Base-by-base conservation (phyloP, 345 rosid genomes). In the Lepidium didymum region DNA sequence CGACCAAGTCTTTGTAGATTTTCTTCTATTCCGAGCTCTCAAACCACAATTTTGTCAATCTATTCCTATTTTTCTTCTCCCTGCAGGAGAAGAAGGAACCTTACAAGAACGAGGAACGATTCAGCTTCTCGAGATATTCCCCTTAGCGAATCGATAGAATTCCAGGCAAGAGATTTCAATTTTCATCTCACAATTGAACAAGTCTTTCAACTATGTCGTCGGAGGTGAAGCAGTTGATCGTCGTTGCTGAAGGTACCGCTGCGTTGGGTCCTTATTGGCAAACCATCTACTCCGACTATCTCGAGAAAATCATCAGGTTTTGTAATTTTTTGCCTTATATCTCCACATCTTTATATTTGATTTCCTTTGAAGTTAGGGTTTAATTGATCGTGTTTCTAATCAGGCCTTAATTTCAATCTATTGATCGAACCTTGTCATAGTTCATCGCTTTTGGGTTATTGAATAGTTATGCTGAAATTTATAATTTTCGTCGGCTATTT, bases 241-340 rank as follows among this genome's bases (percentile, higher is more conserved):
- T 94, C 43, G 96, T 84, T 60, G 82, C 90, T 10, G 99, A 94
- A 84, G 90, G 91, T 38, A 91, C 97, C 4, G 96, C 96, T 0
- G 96, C 97, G 40, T 74, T 94, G 85, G 99, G 97, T 9, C 92
- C 95, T 33, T 85, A 79, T 81, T 94, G 99, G 97, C 75, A 80
- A 1, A 70, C 81, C 61, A 69, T 94, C 18, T 67, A 88, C 52
- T 82, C 89, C 42, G 96, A 94, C 76, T 94, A 94, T 74, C 87
- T 94, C 38, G 91, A 88, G 15, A 94, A 94, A 80, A 94, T 91
- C 10, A 81, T 94, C 79, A 84, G 96, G 97, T 89, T 35, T 16
- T 51, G 7, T 29, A 5, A 29, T 4, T 7, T 6, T 10, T 8
- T 9, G 7, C 23, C 47, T 11, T 23, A 18, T 41, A 11, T 42